Evolutionary conservation across 2,329 filamentous ascomycete genomes (phyloP).

Genomic region (Reticulascus tulasneorum): DNA sequence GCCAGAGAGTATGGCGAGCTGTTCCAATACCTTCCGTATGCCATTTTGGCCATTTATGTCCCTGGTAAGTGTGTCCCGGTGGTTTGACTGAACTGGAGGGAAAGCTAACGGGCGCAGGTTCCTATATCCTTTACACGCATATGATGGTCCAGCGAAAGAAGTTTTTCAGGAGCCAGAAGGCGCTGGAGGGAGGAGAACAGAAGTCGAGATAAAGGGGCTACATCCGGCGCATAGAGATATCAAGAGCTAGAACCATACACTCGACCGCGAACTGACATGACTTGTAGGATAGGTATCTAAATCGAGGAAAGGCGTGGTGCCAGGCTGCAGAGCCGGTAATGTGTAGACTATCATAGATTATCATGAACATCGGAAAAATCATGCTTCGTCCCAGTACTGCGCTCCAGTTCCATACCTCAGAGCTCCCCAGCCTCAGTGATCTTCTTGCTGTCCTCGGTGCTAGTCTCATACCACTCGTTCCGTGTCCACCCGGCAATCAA

Average conservation of each 20-base stretch:
- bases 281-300: no score
- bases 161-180: slow-evolving; percentile 63
- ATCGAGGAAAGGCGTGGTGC: no score
- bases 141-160: slow-evolving; percentile 91
- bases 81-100: background rate
- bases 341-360: no score
- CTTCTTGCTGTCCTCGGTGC: slow-evolving; percentile 28
- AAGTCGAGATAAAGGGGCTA: no score
- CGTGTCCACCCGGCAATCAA: slow-evolving; percentile 62
- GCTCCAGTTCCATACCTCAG: background rate
- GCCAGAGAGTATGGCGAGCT: slow-evolving; percentile 42
- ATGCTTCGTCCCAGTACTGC: no score
- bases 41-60: slow-evolving; percentile 70
- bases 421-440: slow-evolving; percentile 11
- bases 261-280: no score
- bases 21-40: slow-evolving; percentile 57
- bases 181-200: slow-evolving; percentile 30
- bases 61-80: slow-evolving; percentile 56
- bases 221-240: background rate
- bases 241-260: no score
- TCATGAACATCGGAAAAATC: no score
- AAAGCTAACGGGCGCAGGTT: slow-evolving; percentile 37
- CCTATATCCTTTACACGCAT: slow-evolving; percentile 85
- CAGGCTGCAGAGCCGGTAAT: no score
- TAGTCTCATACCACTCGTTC: slow-evolving; percentile 64